Conservation (phyloP, 2,329 filamentous ascomycete species). For the Pseudocercospora cruenta region DNA sequence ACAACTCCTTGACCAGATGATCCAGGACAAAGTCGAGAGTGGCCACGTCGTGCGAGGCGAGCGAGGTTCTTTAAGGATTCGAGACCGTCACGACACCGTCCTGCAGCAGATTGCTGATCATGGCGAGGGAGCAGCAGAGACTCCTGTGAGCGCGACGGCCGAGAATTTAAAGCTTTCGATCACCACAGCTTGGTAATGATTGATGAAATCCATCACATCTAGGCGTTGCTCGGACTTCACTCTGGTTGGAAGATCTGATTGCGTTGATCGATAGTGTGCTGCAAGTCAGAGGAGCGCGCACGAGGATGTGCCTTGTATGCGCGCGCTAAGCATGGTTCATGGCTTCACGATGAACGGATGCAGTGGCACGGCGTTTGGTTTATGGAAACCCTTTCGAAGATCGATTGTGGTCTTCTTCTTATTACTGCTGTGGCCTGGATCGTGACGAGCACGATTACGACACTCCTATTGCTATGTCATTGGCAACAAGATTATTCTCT, state of each 20-base stretch:
- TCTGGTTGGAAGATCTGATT: constrained; percentile 11
- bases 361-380: constrained; percentile 8
- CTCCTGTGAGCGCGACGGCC: neutral
- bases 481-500: neutral
- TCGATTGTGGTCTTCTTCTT: neutral
- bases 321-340: constrained; percentile 24
- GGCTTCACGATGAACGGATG: constrained; percentile 15
- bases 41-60: constrained; percentile 70
- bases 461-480: neutral
- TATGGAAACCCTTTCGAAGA: neutral
- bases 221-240: constrained; percentile 8
- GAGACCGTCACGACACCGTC: constrained; percentile 24
- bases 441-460: neutral
- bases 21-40: constrained; percentile 80
- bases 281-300: constrained; percentile 8
- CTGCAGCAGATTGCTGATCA: constrained; percentile 19
- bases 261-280: constrained; percentile 7
- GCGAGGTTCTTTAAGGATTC: constrained; percentile 65
- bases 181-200: constrained; percentile 2
- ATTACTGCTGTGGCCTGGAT: neutral
- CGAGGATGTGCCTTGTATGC: constrained; percentile 14
- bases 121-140: neutral
- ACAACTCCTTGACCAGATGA: constrained; percentile 93
- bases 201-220: neutral
- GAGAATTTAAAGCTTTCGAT: constrained; percentile 7